phyloP scores from a whole-genome alignment of 352 stramenopile species.

The Pythium rhizo-oryzae region DNA sequence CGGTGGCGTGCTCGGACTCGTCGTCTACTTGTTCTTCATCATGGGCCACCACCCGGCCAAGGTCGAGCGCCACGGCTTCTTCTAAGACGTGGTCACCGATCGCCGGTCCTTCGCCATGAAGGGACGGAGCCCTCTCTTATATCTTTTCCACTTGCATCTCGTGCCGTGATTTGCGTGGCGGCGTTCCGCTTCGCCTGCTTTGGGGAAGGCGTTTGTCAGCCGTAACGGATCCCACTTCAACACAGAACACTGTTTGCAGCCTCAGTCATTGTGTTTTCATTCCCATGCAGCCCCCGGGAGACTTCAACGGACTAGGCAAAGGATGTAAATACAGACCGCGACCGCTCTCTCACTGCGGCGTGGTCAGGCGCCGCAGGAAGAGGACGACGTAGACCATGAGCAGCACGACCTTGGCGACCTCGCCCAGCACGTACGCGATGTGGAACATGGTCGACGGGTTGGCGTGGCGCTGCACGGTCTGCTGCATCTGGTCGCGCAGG shows the following conservation, averaged over 20 bases:
- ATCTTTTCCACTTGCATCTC: too few species aligned
- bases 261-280: too few species aligned
- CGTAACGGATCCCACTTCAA: too few species aligned
- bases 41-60: constrained; percentile 39
- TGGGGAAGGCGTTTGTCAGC: too few species aligned
- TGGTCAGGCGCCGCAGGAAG: constrained; percentile 48
- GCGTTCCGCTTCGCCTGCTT: too few species aligned
- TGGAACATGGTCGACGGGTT: constrained; percentile 46
- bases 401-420: constrained; percentile 49
- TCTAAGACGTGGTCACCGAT: constrained; percentile 18
- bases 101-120: too few species aligned
- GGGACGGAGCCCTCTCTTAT: too few species aligned
- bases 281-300: too few species aligned
- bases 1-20: constrained; percentile 30
- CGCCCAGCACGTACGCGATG: constrained; percentile 46
- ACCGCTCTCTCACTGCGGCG: not conserved
- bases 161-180: too few species aligned
- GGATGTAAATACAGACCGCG: too few species aligned
- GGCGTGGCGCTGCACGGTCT: constrained; percentile 47
- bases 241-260: too few species aligned
- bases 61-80: constrained; percentile 33
- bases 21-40: constrained; percentile 35
- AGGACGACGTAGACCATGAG: constrained; percentile 49
- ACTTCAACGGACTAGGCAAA: too few species aligned
- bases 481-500: constrained; percentile 44